Conservation (phyloP, 176 grass and related monocot species). For the Urochloa ruziziensis region DNA sequence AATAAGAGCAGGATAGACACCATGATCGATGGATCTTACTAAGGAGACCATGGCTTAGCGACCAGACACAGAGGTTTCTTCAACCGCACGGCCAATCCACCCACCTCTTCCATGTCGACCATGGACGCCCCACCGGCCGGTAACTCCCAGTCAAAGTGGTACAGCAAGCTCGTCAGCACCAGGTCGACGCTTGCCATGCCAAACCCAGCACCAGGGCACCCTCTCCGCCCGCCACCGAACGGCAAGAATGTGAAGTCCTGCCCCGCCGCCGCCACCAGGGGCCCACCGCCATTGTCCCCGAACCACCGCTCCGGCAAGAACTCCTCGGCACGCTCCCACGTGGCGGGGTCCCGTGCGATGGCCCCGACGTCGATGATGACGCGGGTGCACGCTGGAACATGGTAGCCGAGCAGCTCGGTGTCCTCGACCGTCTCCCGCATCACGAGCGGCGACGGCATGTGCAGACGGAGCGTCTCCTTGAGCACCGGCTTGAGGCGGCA, state of each 20-base stretch:
- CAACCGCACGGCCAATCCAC: slow-evolving; percentile 14
- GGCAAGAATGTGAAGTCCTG: slow-evolving; percentile 47
- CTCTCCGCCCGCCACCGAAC: slow-evolving; percentile 57
- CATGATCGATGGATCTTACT: no score
- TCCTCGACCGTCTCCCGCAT: slow-evolving; percentile 41
- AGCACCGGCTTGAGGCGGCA: slow-evolving; percentile 16
- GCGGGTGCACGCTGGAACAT: slow-evolving; percentile 17
- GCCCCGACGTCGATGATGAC: slow-evolving; percentile 49
- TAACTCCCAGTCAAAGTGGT: slow-evolving; percentile 43
- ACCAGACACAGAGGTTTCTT: slow-evolving; percentile 15
- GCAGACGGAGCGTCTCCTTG: slow-evolving; percentile 52
- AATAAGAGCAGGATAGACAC: no score
- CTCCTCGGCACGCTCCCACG: slow-evolving; percentile 51
- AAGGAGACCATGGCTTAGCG: slow-evolving; percentile 29
- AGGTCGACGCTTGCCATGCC: slow-evolving; percentile 22
- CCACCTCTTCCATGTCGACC: slow-evolving; percentile 28
- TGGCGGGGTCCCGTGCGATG: slow-evolving; percentile 27
- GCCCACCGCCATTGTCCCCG: not conserved
- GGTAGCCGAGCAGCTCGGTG: slow-evolving; percentile 26
- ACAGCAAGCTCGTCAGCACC: slow-evolving; percentile 27
- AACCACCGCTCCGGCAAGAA: slow-evolving; percentile 45
- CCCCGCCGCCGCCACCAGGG: not conserved
- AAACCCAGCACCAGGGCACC: slow-evolving; percentile 44
- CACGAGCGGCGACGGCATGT: slow-evolving; percentile 27
- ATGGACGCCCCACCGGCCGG: not conserved